Evolutionary conservation across 1,139 yeast species (phyloP).

Genomic region (Ashbya aceris): DNA sequence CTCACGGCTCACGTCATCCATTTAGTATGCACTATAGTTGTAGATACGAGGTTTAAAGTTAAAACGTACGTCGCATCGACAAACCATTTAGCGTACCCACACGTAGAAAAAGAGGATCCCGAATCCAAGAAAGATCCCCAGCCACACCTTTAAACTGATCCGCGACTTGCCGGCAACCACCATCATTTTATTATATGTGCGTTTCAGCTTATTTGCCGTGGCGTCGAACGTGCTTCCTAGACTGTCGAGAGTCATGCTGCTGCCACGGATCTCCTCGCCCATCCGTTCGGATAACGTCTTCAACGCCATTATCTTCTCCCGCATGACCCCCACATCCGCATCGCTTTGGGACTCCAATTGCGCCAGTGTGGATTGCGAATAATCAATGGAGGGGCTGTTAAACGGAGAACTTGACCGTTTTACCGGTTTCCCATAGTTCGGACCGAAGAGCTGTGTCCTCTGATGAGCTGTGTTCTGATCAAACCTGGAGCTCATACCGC

Average conservation of each 20-base stretch:
- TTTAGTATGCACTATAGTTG: too few species aligned
- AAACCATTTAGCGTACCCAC: conserved; percentile 44
- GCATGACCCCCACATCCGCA: conserved; percentile 62
- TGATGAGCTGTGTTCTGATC: conserved; percentile 15
- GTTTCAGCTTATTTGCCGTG: conserved; percentile 43
- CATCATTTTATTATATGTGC: conserved; percentile 66
- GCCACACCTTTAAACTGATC: conserved; percentile 73
- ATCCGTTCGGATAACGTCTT: conserved; percentile 64
- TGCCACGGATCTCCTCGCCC: conserved; percentile 78
- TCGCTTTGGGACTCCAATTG: conserved; percentile 76
- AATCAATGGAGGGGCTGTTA: conserved; percentile 18
- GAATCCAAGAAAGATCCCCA: conserved; percentile 52
- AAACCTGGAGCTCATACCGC: conserved; percentile 3
- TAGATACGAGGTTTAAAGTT: too few species aligned
- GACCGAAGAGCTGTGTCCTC: conserved; percentile 29
- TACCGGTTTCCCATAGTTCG: conserved; percentile 10
- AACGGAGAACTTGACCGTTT: conserved; percentile 19
- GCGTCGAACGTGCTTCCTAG: conserved; percentile 42
- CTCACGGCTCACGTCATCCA: too few species aligned
- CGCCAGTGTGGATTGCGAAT: conserved; percentile 47
- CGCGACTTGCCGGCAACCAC: conserved; percentile 78
- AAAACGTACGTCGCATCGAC: too few species aligned
- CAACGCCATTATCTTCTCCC: conserved; percentile 58
- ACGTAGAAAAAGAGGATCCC: conserved; percentile 68
- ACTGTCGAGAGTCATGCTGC: conserved; percentile 52